phyloP scores from a whole-genome alignment of 345 rosid genomes.

The Lumnitzera littorea region DNA sequence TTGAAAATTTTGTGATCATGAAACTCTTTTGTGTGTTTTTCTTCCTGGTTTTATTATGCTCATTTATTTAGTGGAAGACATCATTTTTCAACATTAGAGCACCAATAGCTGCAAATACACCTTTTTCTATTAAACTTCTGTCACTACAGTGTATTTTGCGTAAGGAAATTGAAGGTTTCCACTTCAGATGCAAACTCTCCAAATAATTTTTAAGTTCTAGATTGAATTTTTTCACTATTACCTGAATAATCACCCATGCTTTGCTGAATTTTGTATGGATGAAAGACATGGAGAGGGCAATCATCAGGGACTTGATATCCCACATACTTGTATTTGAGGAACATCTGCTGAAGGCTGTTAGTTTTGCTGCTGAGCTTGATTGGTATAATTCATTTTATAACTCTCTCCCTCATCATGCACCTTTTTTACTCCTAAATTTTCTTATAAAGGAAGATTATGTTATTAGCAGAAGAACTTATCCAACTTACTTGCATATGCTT shows the following conservation, averaged over 20 bases:
- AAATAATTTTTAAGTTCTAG: not conserved
- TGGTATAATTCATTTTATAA: slow-evolving; percentile 43
- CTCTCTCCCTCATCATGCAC: not conserved
- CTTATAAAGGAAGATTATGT: not conserved
- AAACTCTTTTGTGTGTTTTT: no score
- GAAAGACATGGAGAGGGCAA: slow-evolving; percentile 92
- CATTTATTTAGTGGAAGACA: no score
- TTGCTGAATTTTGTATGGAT: slow-evolving; percentile 5
- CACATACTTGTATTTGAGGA: slow-evolving; percentile 59
- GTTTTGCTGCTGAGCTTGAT: slow-evolving; percentile 89
- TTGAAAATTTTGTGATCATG: no score
- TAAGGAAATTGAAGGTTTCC: no score
- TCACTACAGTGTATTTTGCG: no score
- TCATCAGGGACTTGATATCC: slow-evolving; percentile 76
- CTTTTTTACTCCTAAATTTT: not conserved
- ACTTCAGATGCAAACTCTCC: no score
- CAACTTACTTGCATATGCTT: not conserved
- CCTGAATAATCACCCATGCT: no score
- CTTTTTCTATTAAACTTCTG: no score
- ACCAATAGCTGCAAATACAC: no score
- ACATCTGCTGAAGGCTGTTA: slow-evolving; percentile 73
- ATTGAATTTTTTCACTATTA: slow-evolving; percentile 10
- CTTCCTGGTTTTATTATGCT: no score
- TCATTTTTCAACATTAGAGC: no score
- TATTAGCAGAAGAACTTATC: no score